Percentiles rank a stretch among this genome's conserved stretches.
Conservation (phyloP, 352 stramenopile species). For the Nothophytophthora sp. region DNA sequence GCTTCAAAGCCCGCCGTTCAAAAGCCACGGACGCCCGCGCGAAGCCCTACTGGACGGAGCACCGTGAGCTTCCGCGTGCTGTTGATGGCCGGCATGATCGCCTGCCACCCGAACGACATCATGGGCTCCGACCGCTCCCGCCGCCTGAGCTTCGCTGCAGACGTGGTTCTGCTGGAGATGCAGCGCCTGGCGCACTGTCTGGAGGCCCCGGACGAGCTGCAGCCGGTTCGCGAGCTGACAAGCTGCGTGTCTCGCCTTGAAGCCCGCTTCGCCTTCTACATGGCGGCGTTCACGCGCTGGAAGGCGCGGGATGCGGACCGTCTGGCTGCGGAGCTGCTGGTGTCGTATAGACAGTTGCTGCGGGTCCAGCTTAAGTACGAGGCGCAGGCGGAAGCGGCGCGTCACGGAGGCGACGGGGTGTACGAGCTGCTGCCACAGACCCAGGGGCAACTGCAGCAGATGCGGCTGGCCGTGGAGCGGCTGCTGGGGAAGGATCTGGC, state of each 20-base stretch:
- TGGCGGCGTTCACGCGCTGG: conserved; percentile 64
- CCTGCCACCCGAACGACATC: conserved; percentile 62
- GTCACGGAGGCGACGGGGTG: conserved; percentile 44
- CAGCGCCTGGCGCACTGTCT: conserved; percentile 34
- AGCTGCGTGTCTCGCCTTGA: conserved; percentile 39
- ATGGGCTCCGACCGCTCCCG: conserved; percentile 53
- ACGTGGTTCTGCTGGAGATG: conserved; percentile 41
- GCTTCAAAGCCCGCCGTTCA: conserved; percentile 2
- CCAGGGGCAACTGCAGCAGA: conserved; percentile 55
- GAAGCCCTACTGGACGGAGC: conserved; percentile 19
- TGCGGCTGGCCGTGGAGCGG: conserved; percentile 52
- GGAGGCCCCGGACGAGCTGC: conserved; percentile 12
- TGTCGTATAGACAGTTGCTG: conserved; percentile 54
- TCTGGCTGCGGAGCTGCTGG: conserved; percentile 50
- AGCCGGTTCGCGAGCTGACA: conserved; percentile 39
- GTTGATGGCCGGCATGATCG: conserved; percentile 75
- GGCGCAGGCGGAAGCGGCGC: conserved; percentile 22
- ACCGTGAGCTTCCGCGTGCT: conserved; percentile 59
- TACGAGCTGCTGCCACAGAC: conserved; percentile 61
- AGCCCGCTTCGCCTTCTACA: conserved; percentile 69
- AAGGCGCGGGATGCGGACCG: conserved; percentile 62
- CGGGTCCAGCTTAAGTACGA: conserved; percentile 48
- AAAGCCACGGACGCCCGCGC: conserved; percentile 4
- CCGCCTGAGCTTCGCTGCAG: conserved; percentile 46
- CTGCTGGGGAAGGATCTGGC: conserved; percentile 53